Conservation (phyloP, 148 eudicot genomes). For the Cornus suecica region DNA sequence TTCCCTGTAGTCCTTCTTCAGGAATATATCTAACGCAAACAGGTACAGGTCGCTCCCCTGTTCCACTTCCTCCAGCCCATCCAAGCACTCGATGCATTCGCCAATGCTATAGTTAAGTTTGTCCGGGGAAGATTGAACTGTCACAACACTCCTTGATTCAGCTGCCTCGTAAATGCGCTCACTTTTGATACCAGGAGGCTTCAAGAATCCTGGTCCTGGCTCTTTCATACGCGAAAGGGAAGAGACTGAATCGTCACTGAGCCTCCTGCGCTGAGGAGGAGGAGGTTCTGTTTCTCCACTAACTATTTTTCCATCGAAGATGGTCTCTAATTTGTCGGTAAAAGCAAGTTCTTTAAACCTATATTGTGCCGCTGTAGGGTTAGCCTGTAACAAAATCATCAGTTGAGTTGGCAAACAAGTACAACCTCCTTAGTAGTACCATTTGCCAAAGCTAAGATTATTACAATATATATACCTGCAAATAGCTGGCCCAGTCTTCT, state of each 20-base stretch:
- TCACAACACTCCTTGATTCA: constrained; percentile 22
- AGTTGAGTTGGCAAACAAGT: background rate
- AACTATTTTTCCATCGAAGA: constrained; percentile 16
- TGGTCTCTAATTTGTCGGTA: constrained; percentile 14
- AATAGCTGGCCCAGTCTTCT: constrained; percentile 30
- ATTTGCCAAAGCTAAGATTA: background rate
- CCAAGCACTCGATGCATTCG: constrained; percentile 38
- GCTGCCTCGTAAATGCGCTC: constrained; percentile 14
- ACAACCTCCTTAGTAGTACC: background rate
- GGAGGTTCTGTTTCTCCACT: constrained; percentile 18
- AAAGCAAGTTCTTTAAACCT: constrained; percentile 19
- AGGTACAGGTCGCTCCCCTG: constrained; percentile 34
- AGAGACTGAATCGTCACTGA: constrained; percentile 20
- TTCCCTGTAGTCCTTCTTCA: constrained; percentile 37
- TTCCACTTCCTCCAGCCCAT: constrained; percentile 29
- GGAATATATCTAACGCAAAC: constrained; percentile 34
- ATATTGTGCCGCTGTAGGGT: constrained; percentile 25
- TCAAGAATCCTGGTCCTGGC: constrained; percentile 3
- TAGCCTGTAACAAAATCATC: constrained; percentile 16
- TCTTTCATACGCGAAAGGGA: constrained; percentile 4
- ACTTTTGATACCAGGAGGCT: constrained; percentile 6
- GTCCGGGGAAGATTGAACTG: constrained; percentile 15
- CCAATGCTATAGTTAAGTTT: constrained; percentile 27
- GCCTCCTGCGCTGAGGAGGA: constrained; percentile 20
- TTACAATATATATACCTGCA: constrained; percentile 22